phyloP scores from a whole-genome alignment of 495 filamentous ascomycete species.

The Aspergillus mulundensis region DNA sequence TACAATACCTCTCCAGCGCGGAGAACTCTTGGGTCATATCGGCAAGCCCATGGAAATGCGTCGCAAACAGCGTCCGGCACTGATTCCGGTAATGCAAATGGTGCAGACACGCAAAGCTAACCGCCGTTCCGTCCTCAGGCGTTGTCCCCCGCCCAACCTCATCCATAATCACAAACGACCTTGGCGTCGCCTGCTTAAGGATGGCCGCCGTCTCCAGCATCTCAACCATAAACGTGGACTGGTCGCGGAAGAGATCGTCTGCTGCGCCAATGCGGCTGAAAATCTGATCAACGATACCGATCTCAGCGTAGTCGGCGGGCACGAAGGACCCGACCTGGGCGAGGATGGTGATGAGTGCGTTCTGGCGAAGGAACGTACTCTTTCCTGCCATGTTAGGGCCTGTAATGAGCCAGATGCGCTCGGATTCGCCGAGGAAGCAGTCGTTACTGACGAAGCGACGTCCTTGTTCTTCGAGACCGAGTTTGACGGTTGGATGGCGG shows the following conservation, averaged over 20 bases:
- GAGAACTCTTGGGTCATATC: constrained; percentile 67
- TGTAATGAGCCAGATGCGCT: constrained; percentile 82
- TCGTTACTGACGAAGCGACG: constrained; percentile 83
- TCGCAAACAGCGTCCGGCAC: constrained; percentile 84
- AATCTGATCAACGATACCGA: constrained; percentile 86
- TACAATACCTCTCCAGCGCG: constrained; percentile 78
- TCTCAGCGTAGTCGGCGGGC: constrained; percentile 75
- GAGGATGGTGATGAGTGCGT: constrained; percentile 87
- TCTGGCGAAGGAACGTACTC: constrained; percentile 90
- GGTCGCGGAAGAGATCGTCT: constrained; percentile 85
- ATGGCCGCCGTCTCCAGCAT: constrained; percentile 54
- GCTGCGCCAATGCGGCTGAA: constrained; percentile 91
- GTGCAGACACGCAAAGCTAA: constrained; percentile 83
- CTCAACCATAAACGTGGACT: constrained; percentile 86
- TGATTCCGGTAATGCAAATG: constrained; percentile 72
- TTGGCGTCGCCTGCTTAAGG: constrained; percentile 46
- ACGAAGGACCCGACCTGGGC: constrained; percentile 92
- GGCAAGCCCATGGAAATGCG: constrained; percentile 84
- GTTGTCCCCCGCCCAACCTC: constrained; percentile 94
- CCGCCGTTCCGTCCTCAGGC: constrained; percentile 81
- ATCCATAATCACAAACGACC: constrained; percentile 95
- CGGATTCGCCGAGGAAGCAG: constrained; percentile 66
- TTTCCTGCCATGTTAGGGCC: constrained; percentile 99
- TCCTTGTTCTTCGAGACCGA: constrained; percentile 73
- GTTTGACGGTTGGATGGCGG: constrained; percentile 84